Evolutionary conservation across 768 basidiomycete species (phyloP), one percentile per base, ranked within the genome.

Genomic region (Lactifluus piperatus): DNA sequence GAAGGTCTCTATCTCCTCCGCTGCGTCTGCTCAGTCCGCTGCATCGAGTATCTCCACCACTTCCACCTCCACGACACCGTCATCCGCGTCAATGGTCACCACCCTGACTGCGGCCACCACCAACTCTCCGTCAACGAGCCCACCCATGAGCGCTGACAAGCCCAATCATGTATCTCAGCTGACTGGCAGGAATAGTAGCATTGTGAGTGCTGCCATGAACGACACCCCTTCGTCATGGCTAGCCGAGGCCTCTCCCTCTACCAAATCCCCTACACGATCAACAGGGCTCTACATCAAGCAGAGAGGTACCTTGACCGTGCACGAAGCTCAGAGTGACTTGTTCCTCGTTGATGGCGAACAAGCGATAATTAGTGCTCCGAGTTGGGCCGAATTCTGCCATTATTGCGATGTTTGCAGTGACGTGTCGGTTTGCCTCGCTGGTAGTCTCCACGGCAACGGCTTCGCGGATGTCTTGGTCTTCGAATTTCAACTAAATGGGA

Each of bases 1-100:
- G 54, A 63, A 63, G 50, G 44, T 26, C 14, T 64, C 63, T 22
- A 22, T 58, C 4, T 53, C 53, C n/a, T 63, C 60, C 22, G 30
- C 54, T 10, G 47, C 49, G 30, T 61, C 60, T 16, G 36, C 54
- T 9, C 49, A 51, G 44, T 56, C 59, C 4, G 44, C 36, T 30
- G 41, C 10, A 20, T 61, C 60, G 14, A 47, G 27, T n/a, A 26
- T n/a, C 37, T 61, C 62, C 2, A 50, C 58, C 6, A 26, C 48
- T 4, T 62, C 58, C 37, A 49, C 10, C 26, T 54, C 51, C 27
- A 62, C 63, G 16, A 55, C 60, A 26, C n/a, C 56, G 2, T 58
- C 63, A 3, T 44, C 49, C 7, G 34, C 45, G 7, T 64, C 63
- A 22, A 45, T 56, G 10, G 53, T 48, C 18, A 57, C 63, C 18